Evolutionary conservation across 2,329 filamentous ascomycete genomes (phyloP).

Genomic region (Ceratocystis variospora): DNA sequence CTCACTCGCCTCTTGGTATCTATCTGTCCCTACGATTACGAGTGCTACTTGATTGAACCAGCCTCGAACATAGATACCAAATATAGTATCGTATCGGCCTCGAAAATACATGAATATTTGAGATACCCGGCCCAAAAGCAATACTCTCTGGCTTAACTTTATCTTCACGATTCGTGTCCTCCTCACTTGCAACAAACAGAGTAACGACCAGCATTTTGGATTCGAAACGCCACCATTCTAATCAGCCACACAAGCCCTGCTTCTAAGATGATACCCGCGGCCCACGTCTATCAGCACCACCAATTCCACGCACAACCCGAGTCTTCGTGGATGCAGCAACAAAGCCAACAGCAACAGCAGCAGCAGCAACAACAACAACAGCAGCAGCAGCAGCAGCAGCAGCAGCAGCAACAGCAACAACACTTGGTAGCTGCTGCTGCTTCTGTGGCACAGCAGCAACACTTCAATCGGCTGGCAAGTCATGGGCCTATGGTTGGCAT

Average conservation of each 20-base stretch:
- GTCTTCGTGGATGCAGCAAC: constrained; percentile 49
- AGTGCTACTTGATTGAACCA: background rate
- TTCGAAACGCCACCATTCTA: background rate
- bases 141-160: background rate
- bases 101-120: background rate
- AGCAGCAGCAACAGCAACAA: constrained; percentile 44
- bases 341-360: constrained; percentile 46
- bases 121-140: background rate
- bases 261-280: constrained; percentile 46
- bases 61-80: background rate
- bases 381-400: constrained; percentile 54
- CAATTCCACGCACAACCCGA: constrained; percentile 51
- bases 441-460: constrained; percentile 40
- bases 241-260: background rate
- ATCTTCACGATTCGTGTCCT: background rate
- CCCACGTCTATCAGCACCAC: constrained; percentile 54
- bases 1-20: background rate
- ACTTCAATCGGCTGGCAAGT: constrained; percentile 60
- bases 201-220: background rate
- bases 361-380: constrained; percentile 48
- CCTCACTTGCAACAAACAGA: background rate
- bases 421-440: constrained; percentile 42
- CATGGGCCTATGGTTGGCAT: constrained; percentile 31
- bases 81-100: background rate
- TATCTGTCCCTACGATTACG: background rate